A percentile compares a stretch with the other conserved stretches of the same genome.
Evolutionary conservation across 805 yeast genomes (phyloP).

Genomic region (Nakazawaea laoshanensis): DNA sequence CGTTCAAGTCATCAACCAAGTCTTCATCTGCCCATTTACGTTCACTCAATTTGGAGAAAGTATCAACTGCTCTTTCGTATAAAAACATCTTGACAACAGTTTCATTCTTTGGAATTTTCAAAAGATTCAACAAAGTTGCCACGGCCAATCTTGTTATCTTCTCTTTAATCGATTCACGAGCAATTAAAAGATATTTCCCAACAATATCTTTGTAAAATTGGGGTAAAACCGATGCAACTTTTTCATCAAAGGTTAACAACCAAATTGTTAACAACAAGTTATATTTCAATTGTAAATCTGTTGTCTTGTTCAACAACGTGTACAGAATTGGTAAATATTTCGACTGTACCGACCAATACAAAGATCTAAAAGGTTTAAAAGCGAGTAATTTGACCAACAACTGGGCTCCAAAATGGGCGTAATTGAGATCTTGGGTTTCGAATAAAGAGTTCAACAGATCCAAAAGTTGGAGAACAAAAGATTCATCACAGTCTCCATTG

Average conservation of each 20-base stretch:
- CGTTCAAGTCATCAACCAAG: constrained; percentile 60
- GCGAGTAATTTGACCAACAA: constrained; percentile 54
- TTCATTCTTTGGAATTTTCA: constrained; percentile 33
- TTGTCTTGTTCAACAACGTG: constrained; percentile 31
- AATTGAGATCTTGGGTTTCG: constrained; percentile 32
- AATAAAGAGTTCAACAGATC: constrained; percentile 22
- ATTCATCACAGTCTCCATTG: constrained; percentile 16
- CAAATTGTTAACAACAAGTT: constrained; percentile 71
- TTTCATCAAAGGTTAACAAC: constrained; percentile 72
- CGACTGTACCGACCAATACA: constrained; percentile 37
- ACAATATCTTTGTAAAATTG: constrained; percentile 46
- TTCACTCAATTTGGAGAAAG: constrained; percentile 61
- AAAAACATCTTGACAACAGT: constrained; percentile 54
- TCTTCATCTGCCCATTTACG: constrained; percentile 96
- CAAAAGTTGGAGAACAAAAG: constrained; percentile 29
- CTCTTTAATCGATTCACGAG: constrained; percentile 83
- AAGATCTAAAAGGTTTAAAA: constrained; percentile 40
- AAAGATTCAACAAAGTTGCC: constrained; percentile 59
- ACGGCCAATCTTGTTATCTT: constrained; percentile 83
- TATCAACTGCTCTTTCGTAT: constrained; percentile 66
- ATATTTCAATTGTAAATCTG: constrained; percentile 77
- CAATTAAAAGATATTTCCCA: constrained; percentile 43
- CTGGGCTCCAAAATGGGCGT: constrained; percentile 58
- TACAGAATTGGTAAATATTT: constrained; percentile 42
- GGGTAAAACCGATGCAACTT: constrained; percentile 37